Evolutionary conservation across 2,329 filamentous ascomycete genomes (phyloP), one percentile per base, ranked within the genome.

Genomic region (Furcasterigmium furcatum): DNA sequence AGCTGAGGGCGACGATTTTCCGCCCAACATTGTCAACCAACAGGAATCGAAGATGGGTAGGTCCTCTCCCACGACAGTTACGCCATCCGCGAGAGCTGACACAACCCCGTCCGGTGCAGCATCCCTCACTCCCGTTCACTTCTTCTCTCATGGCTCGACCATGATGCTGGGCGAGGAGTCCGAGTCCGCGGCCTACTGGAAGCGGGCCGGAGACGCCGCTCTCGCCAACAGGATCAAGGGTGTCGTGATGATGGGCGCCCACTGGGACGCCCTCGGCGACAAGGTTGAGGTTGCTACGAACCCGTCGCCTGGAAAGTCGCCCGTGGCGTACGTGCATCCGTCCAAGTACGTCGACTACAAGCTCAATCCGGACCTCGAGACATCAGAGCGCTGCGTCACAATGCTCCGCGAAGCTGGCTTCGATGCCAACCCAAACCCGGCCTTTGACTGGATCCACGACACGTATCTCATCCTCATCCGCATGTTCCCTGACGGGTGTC

Each of bases 401-500:
- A 63, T 80, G 43, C 69, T 87, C 2, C 52, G 61, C 5, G 56
- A 59, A 3, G 69, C 71, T 2, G 81, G 82, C 9, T 77, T 86
- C 61, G 67, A 78, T 27, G 79, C 73, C 2, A 57, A 61, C 4
- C 64, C 60, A 2, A 82, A 86, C 56, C 54, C 70, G 0, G 68
- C 57, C 0, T 87, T 87, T 52, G 79, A 87, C 56, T 87, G 83
- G 84, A 87, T 87, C 58, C 83, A 88, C 66, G 84, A 88, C 61
- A 85, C 80, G 0, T 87, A 81, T 56, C 72, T 87, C 4, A 77
- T 87, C 46, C 67, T 87, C 9, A 84, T 87, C 57, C 72, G 82
- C 44, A 87, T 88, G 83, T 87, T 87, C 52, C 84, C 83, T 0
- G 52, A 57, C 2, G 70, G 67, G n/a, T 85, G 80, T 54, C 84